These are phyloP conservation scores for Amaranthus tricolor DNA, from an alignment of 179 eudicot genomes.

Conservation along the genomic window DNA sequence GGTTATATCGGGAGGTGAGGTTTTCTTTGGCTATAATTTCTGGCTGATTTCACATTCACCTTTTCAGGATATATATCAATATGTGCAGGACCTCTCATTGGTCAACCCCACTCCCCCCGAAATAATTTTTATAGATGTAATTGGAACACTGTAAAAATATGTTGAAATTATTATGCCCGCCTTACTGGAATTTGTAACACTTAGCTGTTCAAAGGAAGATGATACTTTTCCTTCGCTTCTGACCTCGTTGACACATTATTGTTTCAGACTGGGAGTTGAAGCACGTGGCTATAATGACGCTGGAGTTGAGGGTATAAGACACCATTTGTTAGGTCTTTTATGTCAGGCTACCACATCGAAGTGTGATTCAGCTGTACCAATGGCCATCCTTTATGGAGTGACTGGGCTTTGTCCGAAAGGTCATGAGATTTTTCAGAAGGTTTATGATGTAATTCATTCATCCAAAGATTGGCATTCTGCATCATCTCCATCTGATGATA, in stretches of 20 bases:
- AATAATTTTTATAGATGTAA: too few species aligned
- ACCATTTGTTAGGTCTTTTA: conserved; percentile 33
- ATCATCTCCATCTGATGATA: conserved; percentile 1
- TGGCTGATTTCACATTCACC: neutral
- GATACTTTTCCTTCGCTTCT: too few species aligned
- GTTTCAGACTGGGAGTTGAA: conserved; percentile 33
- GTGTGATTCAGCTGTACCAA: conserved; percentile 25
- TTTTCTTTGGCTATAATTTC: neutral
- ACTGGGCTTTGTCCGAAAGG: conserved; percentile 30
- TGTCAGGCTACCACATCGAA: conserved; percentile 23
- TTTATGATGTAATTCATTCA: neutral
- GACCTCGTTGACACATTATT: neutral
- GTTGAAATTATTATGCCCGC: too few species aligned
- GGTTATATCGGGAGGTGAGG: conserved; percentile 78
- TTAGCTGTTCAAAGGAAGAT: too few species aligned
- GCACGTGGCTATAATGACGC: conserved; percentile 52
- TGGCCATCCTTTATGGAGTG: conserved; percentile 47
- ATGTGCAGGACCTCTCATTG: neutral
- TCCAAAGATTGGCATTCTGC: conserved; percentile 11
- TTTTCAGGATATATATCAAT: neutral
- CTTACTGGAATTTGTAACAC: too few species aligned
- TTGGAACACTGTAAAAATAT: too few species aligned
- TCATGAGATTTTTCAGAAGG: conserved; percentile 21
- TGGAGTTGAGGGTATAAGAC: conserved; percentile 46
- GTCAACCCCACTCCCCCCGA: too few species aligned